Evolutionary conservation across 352 stramenopile genomes (phyloP), one percentile per base, ranked within the genome.

Genomic region (Pythium brachiatum): DNA sequence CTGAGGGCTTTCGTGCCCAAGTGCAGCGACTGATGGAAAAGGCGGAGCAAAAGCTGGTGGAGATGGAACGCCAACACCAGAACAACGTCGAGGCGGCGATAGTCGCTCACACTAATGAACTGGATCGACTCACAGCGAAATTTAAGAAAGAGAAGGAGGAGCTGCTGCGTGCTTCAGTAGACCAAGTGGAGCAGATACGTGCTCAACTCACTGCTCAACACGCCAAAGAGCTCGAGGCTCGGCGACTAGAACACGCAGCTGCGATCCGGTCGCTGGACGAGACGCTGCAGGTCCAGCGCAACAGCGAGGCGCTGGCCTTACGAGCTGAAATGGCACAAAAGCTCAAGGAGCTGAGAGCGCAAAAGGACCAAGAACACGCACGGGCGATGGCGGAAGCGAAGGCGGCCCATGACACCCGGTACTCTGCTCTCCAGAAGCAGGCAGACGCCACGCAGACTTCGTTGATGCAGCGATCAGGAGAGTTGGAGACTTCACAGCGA

Each of bases 331-430:
- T 70, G n/a, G 52, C 66, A 1, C 67, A 76, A 18, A 62, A 81
- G 27, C 39, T 80, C 18, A 67, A 60, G 0, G 67, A 77, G 0
- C 21, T 83, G 15, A 59, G 57, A 2, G 52, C 15, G 1, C 66
- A 74, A 27, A 87, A 84, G 57, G 77, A 92, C 38, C n/a, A 27
- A 0, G 75, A 86, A 50, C 67, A 67, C 3, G 53, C 58, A 1
- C 59, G 70, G 12, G 64, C 64, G 5, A 53, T 83, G 20, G 51
- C 68, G 15, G 66, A 75, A n/a, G 67, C 68, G 7, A 61, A 73
- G 48, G 38, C 21, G 2, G 23, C 43, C 11, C 72, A 87, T 58
- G 55, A 69, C 12, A 52, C 68, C n/a, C 53, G 75, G 20, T 66
- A 72, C 23, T 41, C n/a, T 0, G 57, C 57, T 4, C n/a, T 89